Base-by-base conservation (phyloP, 2,329 filamentous ascomycete species). In the Sordariomycetes sp. region DNA sequence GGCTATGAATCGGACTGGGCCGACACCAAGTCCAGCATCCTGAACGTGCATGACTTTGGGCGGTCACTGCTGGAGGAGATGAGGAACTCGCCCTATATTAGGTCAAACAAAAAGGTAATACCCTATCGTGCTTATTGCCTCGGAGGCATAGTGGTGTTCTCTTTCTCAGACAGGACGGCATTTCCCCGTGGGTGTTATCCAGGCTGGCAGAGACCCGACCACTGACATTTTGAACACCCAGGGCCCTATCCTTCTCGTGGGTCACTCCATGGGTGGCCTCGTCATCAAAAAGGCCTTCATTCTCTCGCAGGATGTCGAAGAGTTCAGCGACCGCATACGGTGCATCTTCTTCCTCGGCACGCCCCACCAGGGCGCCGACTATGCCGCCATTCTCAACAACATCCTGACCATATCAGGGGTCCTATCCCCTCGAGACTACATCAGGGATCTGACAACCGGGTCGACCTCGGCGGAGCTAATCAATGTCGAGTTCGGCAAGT, bases 231-330 rank as follows among this genome's bases (percentile, higher is more conserved):
- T n/a, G 14, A 6, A 1, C 24, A 20, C 18, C 46, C 11, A 67
- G 64, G 10, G 58, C 0, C 66, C 66, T 3, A 68, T 69, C 14
- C 59, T 69, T 11, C 60, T 69, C 7, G 46, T 68, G 18, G 66
- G 64, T 0, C 67, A 69, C 51, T 68, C 66, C 1, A 67, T 69
- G 64, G 67, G 67, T 0, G 67, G 67, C 1, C 58, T 72, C 1
- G 66, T 72, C 1, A 67, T 71, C 6, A 72, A 72, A 58, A 67
- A 69, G 60, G 69, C 62, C n/a, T n/a, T n/a, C n/a, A n/a, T n/a
- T n/a, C n/a, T n/a, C n/a, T n/a, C n/a, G n/a, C 34, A 35, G 34
- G 12, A 35, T 35, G 34, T 35, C 34, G 12, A 6, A 35, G 12
- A 12, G 12, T 35, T 35, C 6, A 7, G 7, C 34, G 34, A 35